These are phyloP conservation scores for Alternaria conjuncta DNA, from an alignment of 2,329 filamentous ascomycete genomes.

Conservation along the genomic window DNA sequence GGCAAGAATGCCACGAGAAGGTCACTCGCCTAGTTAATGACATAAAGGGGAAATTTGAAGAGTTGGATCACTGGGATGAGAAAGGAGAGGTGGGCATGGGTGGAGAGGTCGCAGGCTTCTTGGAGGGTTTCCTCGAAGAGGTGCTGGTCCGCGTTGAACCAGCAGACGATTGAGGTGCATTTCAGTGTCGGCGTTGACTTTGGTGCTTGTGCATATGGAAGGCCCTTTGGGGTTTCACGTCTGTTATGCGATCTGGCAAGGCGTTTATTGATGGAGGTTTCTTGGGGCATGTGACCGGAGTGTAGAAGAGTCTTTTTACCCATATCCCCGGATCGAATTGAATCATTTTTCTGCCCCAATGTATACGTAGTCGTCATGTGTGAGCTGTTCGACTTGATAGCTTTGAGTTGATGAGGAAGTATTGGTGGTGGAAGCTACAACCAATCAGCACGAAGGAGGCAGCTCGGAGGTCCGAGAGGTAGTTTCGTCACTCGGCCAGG, in stretches of 20 bases:
- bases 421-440: not conserved
- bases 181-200: not conserved
- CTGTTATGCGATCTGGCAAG: constrained; percentile 3
- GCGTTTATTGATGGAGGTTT: not conserved
- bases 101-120: constrained; percentile 82
- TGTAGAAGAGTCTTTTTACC: not conserved
- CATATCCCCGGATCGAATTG: not conserved
- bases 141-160: constrained; percentile 91
- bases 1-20: constrained; percentile 76
- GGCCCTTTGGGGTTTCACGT: not conserved
- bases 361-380: not conserved
- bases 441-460: constrained; percentile 15
- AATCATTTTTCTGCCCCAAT: not conserved
- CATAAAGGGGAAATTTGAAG: constrained; percentile 80
- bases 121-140: constrained; percentile 93
- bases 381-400: not conserved
- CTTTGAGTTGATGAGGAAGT: not conserved
- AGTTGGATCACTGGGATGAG: constrained; percentile 89
- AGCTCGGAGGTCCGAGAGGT: constrained; percentile 10
- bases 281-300: not conserved
- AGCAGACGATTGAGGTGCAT: constrained; percentile 66
- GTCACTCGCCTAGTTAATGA: constrained; percentile 82
- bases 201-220: not conserved
- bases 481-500: constrained; percentile 19
- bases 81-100: constrained; percentile 92